Evolutionary conservation across 345 rosid species (phyloP), one percentile per base, ranked within the genome.

Genomic region (Eutrema japonicum): DNA sequence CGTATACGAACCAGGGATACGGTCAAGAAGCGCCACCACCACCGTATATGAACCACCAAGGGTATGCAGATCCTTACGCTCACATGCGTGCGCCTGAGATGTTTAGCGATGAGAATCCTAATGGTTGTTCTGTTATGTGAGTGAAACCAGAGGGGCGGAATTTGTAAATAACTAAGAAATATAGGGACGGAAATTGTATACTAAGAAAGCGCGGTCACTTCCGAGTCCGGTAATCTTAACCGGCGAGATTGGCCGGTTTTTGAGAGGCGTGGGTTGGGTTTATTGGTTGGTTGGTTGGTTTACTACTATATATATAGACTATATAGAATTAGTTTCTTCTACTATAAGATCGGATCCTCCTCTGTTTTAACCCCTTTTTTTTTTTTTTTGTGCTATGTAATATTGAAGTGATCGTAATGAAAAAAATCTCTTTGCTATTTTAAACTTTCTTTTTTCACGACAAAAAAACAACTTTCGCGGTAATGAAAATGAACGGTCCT

Each of bases 71-170:
- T 43, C 86, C 79, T 33, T 54, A 77, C 10, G 80, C 71, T 7
- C 78, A 60, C 3, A 5, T 63, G 59, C 82, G 83, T 30, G 84
- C 91, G 27, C 93, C 96, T 3, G 89, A 90, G 79, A 81, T 93
- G 86, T 90, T 93, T 64, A 90, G 97, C 47, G 98, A 93, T 60
- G 98, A 93, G 85, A 90, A 93, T 79, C 98, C 97, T 4, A 89
- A 93, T 50, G 87, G 88, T 0, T 93, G 98, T 58, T 85, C 88
- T 41, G 52, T 93, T 8, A 90, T 93, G 93, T 90, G 79, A 92
- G 11, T 10, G 0, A 30, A 29, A 45, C 0, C 0, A 2, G 2
- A 14, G 52, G 40, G 66, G 64, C 27, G 4, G 13, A 13, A 73
- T 52, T 14, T 82, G 86, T 82, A 79, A 78, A 79, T 82, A 72